Conservation (phyloP, 73 alveolate genomes). For the Tetrahymena malaccensis region DNA sequence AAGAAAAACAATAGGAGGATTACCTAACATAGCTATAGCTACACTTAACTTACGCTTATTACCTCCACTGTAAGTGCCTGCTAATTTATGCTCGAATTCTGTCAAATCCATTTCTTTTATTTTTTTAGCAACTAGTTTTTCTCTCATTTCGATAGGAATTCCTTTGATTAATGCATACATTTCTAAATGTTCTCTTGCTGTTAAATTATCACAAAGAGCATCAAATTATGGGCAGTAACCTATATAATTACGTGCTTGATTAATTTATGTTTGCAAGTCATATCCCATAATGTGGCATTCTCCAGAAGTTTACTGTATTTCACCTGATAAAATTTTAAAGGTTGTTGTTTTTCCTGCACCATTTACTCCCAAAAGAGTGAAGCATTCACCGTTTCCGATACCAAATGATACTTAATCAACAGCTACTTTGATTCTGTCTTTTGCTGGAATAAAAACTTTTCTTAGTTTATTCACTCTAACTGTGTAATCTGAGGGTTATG, state of each 20-base stretch:
- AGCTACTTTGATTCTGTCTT: constrained; percentile 56
- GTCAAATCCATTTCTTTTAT: constrained; percentile 81
- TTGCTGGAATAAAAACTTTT: constrained; percentile 46
- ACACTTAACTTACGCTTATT: constrained; percentile 95
- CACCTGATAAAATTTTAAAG: constrained; percentile 86
- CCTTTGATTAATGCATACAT: constrained; percentile 94
- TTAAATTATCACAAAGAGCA: constrained; percentile 81
- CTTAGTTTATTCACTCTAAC: constrained; percentile 48
- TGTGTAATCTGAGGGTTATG: constrained; percentile 38
- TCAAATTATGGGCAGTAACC: constrained; percentile 98
- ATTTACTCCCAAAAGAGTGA: constrained; percentile 88
- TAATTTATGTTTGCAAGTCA: constrained; percentile 62
- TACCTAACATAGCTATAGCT: constrained; percentile 96
- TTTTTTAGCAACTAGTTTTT: constrained; percentile 59
- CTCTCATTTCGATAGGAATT: constrained; percentile 52
- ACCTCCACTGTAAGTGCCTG: constrained; percentile 93
- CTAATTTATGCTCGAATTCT: constrained; percentile 62
- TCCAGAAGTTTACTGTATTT: constrained; percentile 79
- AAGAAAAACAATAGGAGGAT: constrained; percentile 96
- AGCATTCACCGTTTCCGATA: constrained; percentile 82
- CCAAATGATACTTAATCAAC: constrained; percentile 77
- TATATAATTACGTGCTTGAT: constrained; percentile 73
- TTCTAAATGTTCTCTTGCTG: constrained; percentile 91
- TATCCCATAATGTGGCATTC: constrained; percentile 76
- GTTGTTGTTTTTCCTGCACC: constrained; percentile 98